Base-by-base conservation (phyloP, 1,139 yeast genomes). In the Blastobotrys malaysiensis region DNA sequence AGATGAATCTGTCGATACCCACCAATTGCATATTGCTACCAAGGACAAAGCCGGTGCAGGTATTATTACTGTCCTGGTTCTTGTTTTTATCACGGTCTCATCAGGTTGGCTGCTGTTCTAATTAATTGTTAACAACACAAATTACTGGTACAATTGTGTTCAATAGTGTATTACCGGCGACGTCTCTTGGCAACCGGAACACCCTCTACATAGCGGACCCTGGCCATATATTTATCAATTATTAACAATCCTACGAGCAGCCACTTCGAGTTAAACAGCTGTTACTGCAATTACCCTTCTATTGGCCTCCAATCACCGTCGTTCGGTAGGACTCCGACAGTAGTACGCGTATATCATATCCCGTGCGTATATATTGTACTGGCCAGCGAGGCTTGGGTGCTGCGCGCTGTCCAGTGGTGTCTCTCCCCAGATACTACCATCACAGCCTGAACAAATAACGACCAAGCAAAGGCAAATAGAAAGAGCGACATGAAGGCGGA, bases 11-110 rank as follows among this genome's bases (percentile, higher is more conserved):
- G 48, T 63, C 50, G 54, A 56, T 7, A 51, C 58, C 27, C 65
- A 63, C 51, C 58, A 60, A 9, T 57, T 68, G n/a, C 60, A 51
- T 13, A 62, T 67, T 48, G 26, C 45, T 9, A 56, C 64, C 9
- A 86, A 84, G 46, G 96, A 88, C 66, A 79, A 73, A 59, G 97
- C 95, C 0, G 97, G 96, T 56, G 97, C 97, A 2, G 89, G 91
- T 46, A 80, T 90, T 53, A 80, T 89, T 58, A 90, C 97, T 1
- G 86, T 86, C 9, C 68, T 88, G 45, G 75, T 88, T 51, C 85
- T 90, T 55, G 77, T 5, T 13, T 14, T 3, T 31, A 31, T 31
- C 4, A 13, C 39, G 4, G 39, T 13, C 3, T 14, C 39, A 13
- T 31, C 39, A 5, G 39, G 39, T 3, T 31, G 39, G 39, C 7